Evolutionary conservation across 768 basidiomycete genomes (phyloP).

Genomic region (Leucosporidium creatinivorum): DNA sequence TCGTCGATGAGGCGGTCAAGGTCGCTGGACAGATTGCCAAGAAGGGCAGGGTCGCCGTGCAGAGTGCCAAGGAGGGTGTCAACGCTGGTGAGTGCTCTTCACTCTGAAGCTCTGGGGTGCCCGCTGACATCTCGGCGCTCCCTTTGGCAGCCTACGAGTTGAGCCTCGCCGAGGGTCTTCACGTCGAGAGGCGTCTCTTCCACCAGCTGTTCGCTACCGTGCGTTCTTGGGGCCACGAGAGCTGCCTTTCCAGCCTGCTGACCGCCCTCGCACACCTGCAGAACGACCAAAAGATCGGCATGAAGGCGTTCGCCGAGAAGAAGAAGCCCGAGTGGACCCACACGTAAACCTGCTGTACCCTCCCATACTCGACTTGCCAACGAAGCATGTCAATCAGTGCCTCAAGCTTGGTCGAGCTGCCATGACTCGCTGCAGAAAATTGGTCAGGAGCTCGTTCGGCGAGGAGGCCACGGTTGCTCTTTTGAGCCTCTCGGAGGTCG

Average conservation of each 20-base stretch:
- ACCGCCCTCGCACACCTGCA: too few species aligned
- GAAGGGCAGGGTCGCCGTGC: conserved; percentile 73
- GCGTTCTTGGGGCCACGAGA: too few species aligned
- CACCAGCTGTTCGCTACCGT: conserved; percentile 81
- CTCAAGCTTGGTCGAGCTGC: too few species aligned
- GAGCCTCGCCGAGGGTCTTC: conserved; percentile 69
- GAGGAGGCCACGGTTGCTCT: too few species aligned
- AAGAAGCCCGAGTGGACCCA: conserved; percentile 77
- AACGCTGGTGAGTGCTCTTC: conserved; percentile 58
- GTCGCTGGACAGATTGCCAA: conserved; percentile 70
- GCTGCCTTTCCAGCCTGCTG: too few species aligned
- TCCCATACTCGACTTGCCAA: not conserved
- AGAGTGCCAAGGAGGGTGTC: conserved; percentile 86
- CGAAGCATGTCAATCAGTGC: too few species aligned
- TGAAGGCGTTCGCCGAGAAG: conserved; percentile 91
- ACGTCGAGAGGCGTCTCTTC: conserved; percentile 83
- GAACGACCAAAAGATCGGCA: conserved; percentile 51
- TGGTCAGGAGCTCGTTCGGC: too few species aligned
- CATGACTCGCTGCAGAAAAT: too few species aligned
- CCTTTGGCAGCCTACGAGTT: conserved; percentile 63
- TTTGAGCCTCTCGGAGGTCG: too few species aligned
- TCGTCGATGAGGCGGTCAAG: conserved; percentile 76
- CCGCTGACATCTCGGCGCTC: not conserved
- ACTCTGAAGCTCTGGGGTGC: not conserved
- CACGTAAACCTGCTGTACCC: conserved; percentile 39